Evolutionary conservation across 2,329 filamentous ascomycete genomes (phyloP).

Genomic region (Ploettnerulaceae sp.): DNA sequence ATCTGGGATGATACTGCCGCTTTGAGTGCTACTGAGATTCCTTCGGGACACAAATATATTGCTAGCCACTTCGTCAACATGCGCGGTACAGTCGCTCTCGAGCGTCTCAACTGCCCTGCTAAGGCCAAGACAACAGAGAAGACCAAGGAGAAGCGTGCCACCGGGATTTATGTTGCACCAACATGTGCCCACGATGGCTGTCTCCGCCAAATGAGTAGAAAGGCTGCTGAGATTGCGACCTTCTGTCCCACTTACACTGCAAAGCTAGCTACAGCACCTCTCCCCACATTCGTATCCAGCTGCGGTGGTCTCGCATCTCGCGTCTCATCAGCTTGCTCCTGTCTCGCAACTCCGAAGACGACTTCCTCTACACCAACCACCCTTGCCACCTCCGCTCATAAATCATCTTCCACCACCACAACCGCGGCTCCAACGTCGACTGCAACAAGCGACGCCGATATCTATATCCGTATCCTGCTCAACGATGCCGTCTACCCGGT

Average conservation of each 20-base stretch:
- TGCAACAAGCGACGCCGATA: conserved; percentile 24
- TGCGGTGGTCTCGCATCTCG: background rate
- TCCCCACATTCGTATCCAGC: background rate
- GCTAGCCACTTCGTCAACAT: conserved; percentile 54
- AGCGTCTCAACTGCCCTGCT: conserved; percentile 50
- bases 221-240: background rate
- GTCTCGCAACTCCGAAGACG: background rate
- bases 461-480: conserved; percentile 52
- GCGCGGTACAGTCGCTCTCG: conserved; percentile 61
- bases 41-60: conserved; percentile 47
- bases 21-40: conserved; percentile 39
- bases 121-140: background rate
- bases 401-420: conserved; percentile 3
- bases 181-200: conserved; percentile 4
- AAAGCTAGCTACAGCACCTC: background rate
- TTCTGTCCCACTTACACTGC: conserved; percentile 5
- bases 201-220: background rate
- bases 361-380: background rate
- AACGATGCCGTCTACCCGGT: conserved; percentile 61
- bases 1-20: conserved; percentile 52
- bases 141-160: background rate
- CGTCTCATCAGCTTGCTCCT: conserved; percentile 3
- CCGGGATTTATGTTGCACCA: conserved; percentile 4
- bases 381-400: background rate
- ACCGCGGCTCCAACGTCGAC: conserved; percentile 1